phyloP scores from a whole-genome alignment of 2,329 filamentous ascomycete genomes.

The Trichoderma sp. region DNA sequence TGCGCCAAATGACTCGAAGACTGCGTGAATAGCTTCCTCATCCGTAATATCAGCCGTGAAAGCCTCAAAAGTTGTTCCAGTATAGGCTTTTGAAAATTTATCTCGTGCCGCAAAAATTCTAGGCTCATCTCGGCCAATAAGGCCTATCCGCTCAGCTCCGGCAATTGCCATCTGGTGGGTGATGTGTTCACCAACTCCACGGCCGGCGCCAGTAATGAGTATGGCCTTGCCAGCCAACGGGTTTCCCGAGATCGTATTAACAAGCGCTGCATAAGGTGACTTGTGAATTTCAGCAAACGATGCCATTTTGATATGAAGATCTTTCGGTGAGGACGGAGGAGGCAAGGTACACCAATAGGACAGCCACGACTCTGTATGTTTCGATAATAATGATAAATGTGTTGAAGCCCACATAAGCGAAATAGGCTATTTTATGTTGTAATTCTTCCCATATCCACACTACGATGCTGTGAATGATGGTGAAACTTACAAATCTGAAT shows the following conservation, averaged over 20 bases:
- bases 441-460: too few species aligned
- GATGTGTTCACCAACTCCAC: background rate
- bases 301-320: too few species aligned
- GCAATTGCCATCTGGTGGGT: background rate
- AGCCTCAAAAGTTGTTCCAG: background rate
- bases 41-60: background rate
- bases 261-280: too few species aligned
- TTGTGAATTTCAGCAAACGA: too few species aligned
- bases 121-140: background rate
- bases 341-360: too few species aligned
- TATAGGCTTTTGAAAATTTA: background rate
- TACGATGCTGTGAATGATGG: too few species aligned
- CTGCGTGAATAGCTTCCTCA: background rate
- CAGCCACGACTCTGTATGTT: too few species aligned
- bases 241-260: background rate
- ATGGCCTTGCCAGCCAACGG: background rate
- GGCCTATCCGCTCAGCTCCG: background rate
- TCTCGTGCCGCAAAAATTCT: background rate
- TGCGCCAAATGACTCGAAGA: background rate
- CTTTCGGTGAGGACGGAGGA: too few species aligned
- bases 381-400: too few species aligned
- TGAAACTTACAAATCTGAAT: too few species aligned
- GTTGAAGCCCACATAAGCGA: too few species aligned
- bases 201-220: background rate
- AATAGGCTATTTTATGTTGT: too few species aligned